Conservation (phyloP, 1,284 basidiomycete species). For the Leucoagaricus sp. region DNA sequence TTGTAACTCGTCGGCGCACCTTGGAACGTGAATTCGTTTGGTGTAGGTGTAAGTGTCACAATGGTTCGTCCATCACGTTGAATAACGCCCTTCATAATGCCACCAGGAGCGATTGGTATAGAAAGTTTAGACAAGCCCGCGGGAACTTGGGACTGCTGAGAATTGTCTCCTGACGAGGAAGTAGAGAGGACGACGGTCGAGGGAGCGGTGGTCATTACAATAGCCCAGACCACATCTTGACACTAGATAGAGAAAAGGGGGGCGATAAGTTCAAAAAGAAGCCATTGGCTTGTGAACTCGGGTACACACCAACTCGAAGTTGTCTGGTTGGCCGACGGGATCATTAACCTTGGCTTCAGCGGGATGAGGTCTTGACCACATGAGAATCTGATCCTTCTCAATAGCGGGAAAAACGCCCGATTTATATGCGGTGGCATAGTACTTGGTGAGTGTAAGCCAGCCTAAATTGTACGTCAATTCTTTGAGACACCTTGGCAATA, state of each 20-base stretch:
- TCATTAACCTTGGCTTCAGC: slow-evolving; percentile 54
- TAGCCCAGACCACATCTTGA: slow-evolving; percentile 62
- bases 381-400: slow-evolving; percentile 63
- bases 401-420: slow-evolving; percentile 68
- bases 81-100: slow-evolving; percentile 61
- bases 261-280: too few relatives aligned
- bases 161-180: slow-evolving; percentile 26
- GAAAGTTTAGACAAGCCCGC: slow-evolving; percentile 71
- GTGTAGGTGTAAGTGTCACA: slow-evolving; percentile 41
- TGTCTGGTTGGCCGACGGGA: slow-evolving; percentile 53
- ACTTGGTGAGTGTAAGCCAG: slow-evolving; percentile 67
- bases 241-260: too few relatives aligned
- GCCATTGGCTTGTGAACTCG: too few relatives aligned
- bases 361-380: slow-evolving; percentile 78
- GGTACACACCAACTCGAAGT: slow-evolving; percentile 52
- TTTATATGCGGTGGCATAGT: slow-evolving; percentile 79
- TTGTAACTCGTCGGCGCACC: slow-evolving; percentile 57
- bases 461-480: slow-evolving; percentile 32
- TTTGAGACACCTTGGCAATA: neutral
- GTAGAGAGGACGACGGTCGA: slow-evolving; percentile 35
- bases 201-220: slow-evolving; percentile 63
- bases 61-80: slow-evolving; percentile 53
- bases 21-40: slow-evolving; percentile 50
- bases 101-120: slow-evolving; percentile 56
- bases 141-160: slow-evolving; percentile 33